Evolutionary conservation across 2,329 filamentous ascomycete species (phyloP), one percentile per base, ranked within the genome.

Genomic region (Nigrospora oryzae): DNA sequence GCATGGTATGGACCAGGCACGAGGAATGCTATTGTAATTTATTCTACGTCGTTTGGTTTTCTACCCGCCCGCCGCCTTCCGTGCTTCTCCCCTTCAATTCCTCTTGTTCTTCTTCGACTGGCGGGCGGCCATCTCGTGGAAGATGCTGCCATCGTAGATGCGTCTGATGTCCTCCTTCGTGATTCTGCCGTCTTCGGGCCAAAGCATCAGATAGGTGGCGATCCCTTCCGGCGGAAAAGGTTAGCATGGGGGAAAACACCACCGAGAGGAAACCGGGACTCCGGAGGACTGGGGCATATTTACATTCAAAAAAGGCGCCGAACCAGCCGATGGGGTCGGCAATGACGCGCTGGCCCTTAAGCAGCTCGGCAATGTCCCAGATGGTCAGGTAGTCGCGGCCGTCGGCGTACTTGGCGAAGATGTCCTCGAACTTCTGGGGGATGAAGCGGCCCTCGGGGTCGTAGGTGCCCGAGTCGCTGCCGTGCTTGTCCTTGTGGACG

Each of bases 141-240:
- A 76, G 36, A 75, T 63, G 54, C 71, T 74, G 10, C 74, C 73
- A 55, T 77, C 72, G 51, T 70, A 77, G 6, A 76, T 60, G 8
- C 67, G 55, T n/a, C 73, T 56, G 15, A 77, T 64, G 43, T 81
- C 77, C 38, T 81, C 75, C 59, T 81, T 81, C 53, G 60, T 66
- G 60, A 81, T 68, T 42, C 64, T 63, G 0, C 77, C 77, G 53
- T 81, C 74, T 36, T 69, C 66, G 0, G 77, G 75, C 70, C 79
- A 59, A 38, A 81, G 61, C 14, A 79, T 52, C 46, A 73, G 77
- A 1, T 71, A 71, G 0, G 71, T 72, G 3, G 67, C 52, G 12
- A 51, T 17, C 52, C 51, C 53, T 55, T 23, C 34, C 1, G 14
- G 14, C 17, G 35, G 23, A 19, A 28, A 15, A 16, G 16, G 47